Percentiles rank a stretch among this genome's conserved stretches.
phyloP scores from a whole-genome alignment of 257 asterid genomes.

The Fraxinus quadrangulata region DNA sequence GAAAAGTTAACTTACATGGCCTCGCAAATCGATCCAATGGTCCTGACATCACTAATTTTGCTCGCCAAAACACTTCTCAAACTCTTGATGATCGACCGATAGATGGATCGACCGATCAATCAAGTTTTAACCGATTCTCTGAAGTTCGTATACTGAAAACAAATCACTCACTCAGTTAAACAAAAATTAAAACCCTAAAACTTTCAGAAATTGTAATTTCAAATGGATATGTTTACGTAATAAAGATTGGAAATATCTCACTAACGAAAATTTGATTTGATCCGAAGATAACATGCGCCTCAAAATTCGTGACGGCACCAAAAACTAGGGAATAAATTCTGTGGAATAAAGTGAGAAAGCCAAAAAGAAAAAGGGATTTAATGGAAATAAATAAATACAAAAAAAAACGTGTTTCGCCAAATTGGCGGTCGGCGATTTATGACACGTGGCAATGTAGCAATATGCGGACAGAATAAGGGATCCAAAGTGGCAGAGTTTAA shows the following conservation, averaged over 20 bases:
- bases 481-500: background rate
- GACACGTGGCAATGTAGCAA: background rate
- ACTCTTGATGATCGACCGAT: conserved; percentile 20
- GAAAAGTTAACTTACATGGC: conserved; percentile 64
- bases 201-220: conserved; percentile 23
- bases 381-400: background rate
- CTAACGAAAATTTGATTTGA: conserved; percentile 31
- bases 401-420: background rate
- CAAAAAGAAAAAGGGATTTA: background rate
- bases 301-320: conserved; percentile 29
- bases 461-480: background rate
- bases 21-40: conserved; percentile 89
- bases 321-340: conserved; percentile 4
- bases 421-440: background rate
- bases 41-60: conserved; percentile 65
- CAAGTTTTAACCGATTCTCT: conserved; percentile 28
- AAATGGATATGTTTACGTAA: conserved; percentile 6
- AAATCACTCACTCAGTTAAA: conserved; percentile 10
- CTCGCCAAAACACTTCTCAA: conserved; percentile 17
- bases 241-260: conserved; percentile 43
- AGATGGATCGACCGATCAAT: conserved; percentile 27
- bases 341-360: conserved; percentile 8
- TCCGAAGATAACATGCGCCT: conserved; percentile 39
- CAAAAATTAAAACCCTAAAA: background rate
- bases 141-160: conserved; percentile 1